These are phyloP conservation scores for Debaryomyces nepalensis DNA, from an alignment of 1,139 yeast species.

Conservation along the genomic window DNA sequence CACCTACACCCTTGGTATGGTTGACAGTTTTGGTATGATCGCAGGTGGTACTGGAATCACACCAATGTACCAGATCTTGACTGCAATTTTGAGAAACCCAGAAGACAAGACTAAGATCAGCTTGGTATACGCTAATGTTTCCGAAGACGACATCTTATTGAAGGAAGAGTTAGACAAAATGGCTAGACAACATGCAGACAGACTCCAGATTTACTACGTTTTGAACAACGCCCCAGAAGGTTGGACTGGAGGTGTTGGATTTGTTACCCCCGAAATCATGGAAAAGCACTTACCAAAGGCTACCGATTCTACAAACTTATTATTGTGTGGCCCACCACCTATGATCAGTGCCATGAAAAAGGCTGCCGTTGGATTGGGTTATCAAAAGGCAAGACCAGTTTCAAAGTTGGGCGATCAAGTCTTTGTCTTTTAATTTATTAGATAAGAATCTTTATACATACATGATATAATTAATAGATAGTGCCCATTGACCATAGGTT, in stretches of 20 bases:
- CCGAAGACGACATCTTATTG: slow-evolving; percentile 77
- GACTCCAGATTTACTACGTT: slow-evolving; percentile 76
- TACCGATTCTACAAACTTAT: slow-evolving; percentile 66
- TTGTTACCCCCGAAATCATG: slow-evolving; percentile 72
- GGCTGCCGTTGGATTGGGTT: slow-evolving; percentile 80
- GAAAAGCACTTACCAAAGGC: slow-evolving; percentile 60
- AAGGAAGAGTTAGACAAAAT: slow-evolving; percentile 73
- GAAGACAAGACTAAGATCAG: slow-evolving; percentile 83
- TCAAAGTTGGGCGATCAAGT: slow-evolving; percentile 93
- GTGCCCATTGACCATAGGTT: not conserved
- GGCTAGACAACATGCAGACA: slow-evolving; percentile 69
- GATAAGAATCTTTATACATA: not conserved
- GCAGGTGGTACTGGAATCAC: slow-evolving; percentile 99
- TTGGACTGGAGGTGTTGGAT: slow-evolving; percentile 64
- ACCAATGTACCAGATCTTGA: slow-evolving; percentile 86
- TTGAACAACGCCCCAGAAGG: slow-evolving; percentile 65
- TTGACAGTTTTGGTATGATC: slow-evolving; percentile 75
- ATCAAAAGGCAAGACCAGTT: slow-evolving; percentile 84
- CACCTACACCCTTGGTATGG: slow-evolving; percentile 82
- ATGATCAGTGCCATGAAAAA: slow-evolving; percentile 84
- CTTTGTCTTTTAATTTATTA: slow-evolving; percentile 65
- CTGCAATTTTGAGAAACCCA: slow-evolving; percentile 71
- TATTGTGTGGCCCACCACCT: slow-evolving; percentile 93
- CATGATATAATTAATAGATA: not conserved
- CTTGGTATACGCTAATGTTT: slow-evolving; percentile 78